These are phyloP conservation scores for Taphrina sp. DNA, from an alignment of 1,139 yeast genomes.

Conservation along the genomic window DNA sequence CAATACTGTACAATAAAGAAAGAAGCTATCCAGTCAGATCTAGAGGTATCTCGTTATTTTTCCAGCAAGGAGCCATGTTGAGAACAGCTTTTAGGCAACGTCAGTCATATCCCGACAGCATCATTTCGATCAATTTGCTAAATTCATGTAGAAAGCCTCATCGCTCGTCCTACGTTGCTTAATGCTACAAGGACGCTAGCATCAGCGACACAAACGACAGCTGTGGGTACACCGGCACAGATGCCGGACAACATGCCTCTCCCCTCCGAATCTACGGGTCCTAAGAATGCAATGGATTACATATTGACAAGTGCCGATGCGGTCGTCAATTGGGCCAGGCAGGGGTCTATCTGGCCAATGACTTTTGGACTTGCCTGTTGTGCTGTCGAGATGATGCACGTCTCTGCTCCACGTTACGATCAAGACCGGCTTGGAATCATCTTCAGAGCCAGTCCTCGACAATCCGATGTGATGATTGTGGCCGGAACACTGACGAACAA, in stretches of 20 bases:
- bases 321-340: constrained; percentile 88
- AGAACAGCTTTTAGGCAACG: constrained; percentile 20
- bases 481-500: constrained; percentile 90
- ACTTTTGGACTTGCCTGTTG: constrained; percentile 55
- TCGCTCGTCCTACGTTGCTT: constrained; percentile 19
- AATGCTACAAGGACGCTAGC: constrained; percentile 29
- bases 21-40: too few relatives aligned
- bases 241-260: constrained; percentile 46
- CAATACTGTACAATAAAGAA: too few relatives aligned
- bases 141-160: too few relatives aligned
- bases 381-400: constrained; percentile 95
- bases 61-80: too few relatives aligned
- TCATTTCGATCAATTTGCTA: neutral
- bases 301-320: constrained; percentile 82
- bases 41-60: too few relatives aligned
- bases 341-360: constrained; percentile 91
- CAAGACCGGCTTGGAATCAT: constrained; percentile 91
- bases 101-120: neutral
- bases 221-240: constrained; percentile 24
- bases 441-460: constrained; percentile 94
- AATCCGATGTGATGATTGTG: constrained; percentile 88
- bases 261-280: constrained; percentile 51
- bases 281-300: constrained; percentile 65
- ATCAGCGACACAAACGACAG: constrained; percentile 26
- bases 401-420: constrained; percentile 86